Evolutionary conservation across 441 rosid genomes (phyloP).

Genomic region (Corymbia calophylla): DNA sequence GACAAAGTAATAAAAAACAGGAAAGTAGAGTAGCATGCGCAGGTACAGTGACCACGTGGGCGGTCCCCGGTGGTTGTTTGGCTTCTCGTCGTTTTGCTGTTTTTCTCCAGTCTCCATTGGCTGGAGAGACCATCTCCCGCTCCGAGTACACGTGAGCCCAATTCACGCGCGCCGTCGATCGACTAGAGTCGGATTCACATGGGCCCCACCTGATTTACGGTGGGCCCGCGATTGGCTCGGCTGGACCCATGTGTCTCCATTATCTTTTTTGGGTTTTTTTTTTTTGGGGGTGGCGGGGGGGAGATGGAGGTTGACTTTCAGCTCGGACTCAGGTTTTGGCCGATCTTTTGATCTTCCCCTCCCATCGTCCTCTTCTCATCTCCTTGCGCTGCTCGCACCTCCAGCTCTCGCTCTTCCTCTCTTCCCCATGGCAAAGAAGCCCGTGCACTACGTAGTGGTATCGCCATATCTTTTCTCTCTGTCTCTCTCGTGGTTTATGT

Average conservation of each 20-base stretch:
- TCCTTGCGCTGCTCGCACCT: neutral
- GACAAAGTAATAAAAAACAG: neutral
- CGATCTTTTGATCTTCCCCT: neutral
- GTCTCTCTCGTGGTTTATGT: neutral
- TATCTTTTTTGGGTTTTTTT: neutral
- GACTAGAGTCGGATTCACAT: neutral
- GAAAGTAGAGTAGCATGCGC: neutral
- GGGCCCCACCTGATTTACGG: neutral
- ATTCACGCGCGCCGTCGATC: neutral
- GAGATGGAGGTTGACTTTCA: neutral
- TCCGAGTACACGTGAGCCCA: neutral
- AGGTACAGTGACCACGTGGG: neutral
- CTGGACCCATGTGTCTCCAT: neutral
- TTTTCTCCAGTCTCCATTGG: neutral
- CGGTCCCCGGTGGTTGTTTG: neutral
- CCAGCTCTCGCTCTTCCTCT: neutral
- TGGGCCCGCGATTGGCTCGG: too few species aligned
- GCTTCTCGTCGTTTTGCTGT: neutral
- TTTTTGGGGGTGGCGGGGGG: neutral
- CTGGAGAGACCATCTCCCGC: neutral
- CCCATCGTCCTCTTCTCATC: neutral
- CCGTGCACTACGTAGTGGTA: constrained; percentile 46
- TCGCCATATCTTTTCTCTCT: neutral
- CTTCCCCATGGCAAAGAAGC: constrained; percentile 1
- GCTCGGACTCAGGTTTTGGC: neutral